A percentile compares a stretch with the other conserved stretches of the same genome.
phyloP scores from a whole-genome alignment of 805 yeast genomes.

The Ogataea trehalophila region DNA sequence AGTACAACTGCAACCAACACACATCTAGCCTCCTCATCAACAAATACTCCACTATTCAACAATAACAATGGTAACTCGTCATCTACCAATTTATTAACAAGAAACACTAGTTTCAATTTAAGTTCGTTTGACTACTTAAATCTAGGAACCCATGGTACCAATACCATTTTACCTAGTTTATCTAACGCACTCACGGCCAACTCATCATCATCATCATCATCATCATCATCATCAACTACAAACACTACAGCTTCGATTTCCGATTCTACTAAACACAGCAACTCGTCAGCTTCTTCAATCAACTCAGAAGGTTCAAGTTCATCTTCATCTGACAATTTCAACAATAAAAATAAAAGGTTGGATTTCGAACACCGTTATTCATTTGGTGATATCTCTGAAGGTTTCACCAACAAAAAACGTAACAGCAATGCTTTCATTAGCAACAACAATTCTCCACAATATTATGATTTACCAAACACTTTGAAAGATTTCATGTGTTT shows the following conservation, averaged over 20 bases:
- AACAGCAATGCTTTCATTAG: conserved; percentile 5
- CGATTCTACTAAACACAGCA: neutral
- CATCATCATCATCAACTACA: no score
- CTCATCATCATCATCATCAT: no score
- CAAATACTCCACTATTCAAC: neutral
- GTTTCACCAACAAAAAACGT: conserved; percentile 4
- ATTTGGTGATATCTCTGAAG: conserved; percentile 10
- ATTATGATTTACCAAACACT: conserved; percentile 30
- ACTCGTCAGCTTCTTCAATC: conserved; percentile 13
- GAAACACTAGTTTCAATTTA: conserved; percentile 13
- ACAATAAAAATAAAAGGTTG: conserved; percentile 10
- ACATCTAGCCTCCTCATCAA: neutral
- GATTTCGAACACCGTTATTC: conserved; percentile 24
- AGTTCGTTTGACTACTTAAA: conserved; percentile 5
- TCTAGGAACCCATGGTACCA: neutral
- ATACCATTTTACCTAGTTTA: neutral
- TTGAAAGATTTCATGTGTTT: conserved; percentile 37
- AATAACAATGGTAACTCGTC: neutral
- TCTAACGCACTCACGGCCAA: neutral
- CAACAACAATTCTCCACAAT: conserved; percentile 10
- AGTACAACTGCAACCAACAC: neutral
- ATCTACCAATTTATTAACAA: conserved; percentile 2
- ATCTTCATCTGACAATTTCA: no score
- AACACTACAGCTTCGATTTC: neutral
- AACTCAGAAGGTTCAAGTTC: conserved; percentile 16